Evolutionary conservation across 2,329 filamentous ascomycete genomes (phyloP), one percentile per base, ranked within the genome.

Genomic region (Trichoderma sp.): DNA sequence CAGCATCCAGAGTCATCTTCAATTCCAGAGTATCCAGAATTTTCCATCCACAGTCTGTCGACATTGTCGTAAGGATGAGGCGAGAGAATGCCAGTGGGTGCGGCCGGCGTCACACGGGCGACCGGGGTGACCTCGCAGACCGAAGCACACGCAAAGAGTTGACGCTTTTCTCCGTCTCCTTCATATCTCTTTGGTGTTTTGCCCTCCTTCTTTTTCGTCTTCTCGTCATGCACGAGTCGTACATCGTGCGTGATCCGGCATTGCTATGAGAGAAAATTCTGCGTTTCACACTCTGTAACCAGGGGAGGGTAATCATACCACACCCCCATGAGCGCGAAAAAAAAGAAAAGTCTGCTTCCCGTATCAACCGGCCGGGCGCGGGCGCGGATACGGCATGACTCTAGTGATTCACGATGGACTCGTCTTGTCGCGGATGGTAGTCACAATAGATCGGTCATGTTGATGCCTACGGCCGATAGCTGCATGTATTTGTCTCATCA

Each of bases 11-110:
- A 34, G 56, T 36, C 26, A 51, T 43, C 6, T 43, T 8, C 15
- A 43, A 18, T 39, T 67, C 34, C 43, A 53, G 32, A 43, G 32
- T 51, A 51, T 51, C 43, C 43, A n/a, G 43, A 21, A 11, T 34
- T 6, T 12, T n/a, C 14, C 18, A 36, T 30, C 28, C 30, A 34
- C 56, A 26, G 28, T 61, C 66, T 70, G 66, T 62, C 66, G 66
- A 70, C 66, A 61, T 70, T 70, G 57, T 43, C 60, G 66, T 34
- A 51, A 53, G 57, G 36, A 70, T 70, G 66, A 70, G 66, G 66
- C 60, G 66, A 69, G 66, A 28, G 66, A 57, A 24, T 6, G 34
- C 34, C 53, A 36, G 18, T 60, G 32, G 34, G 30, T 14, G 57
- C 28, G 21, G 14, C 34, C 66, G 66, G 30, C 56, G 57, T 70